Conservation (phyloP, 352 stramenopile genomes). For the Pythium rishiriense region DNA sequence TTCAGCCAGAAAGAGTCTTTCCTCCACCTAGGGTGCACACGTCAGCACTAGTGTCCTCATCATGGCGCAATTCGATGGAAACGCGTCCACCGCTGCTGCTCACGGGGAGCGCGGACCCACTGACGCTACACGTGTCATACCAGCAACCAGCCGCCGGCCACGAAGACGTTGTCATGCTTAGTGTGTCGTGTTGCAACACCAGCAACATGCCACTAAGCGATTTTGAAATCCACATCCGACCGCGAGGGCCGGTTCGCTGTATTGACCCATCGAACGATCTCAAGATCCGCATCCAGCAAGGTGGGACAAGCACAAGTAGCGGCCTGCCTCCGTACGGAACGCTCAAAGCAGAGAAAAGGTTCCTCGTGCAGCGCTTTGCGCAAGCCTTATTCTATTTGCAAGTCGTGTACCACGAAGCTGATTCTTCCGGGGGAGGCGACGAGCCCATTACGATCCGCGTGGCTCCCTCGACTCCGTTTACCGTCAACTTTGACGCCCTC, state of each 20-base stretch:
- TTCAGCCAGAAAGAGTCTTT: constrained; percentile 19
- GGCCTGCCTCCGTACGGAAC: constrained; percentile 55
- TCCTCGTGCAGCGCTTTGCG: constrained; percentile 63
- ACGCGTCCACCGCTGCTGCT: constrained; percentile 25
- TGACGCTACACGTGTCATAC: constrained; percentile 59
- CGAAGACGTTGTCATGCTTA: constrained; percentile 52
- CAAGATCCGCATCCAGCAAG: constrained; percentile 49
- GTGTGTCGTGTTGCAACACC: constrained; percentile 65
- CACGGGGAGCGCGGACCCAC: constrained; percentile 61
- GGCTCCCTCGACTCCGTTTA: constrained; percentile 24
- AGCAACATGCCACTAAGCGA: constrained; percentile 59
- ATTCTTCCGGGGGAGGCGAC: constrained; percentile 10
- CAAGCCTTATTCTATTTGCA: constrained; percentile 58
- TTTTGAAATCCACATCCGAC: constrained; percentile 64
- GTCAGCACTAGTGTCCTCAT: background rate
- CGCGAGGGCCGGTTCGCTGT: constrained; percentile 44
- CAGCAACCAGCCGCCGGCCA: constrained; percentile 42
- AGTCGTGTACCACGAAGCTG: constrained; percentile 50
- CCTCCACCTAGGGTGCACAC: background rate
- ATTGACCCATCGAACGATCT: constrained; percentile 60
- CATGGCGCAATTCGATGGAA: background rate
- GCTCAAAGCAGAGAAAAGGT: constrained; percentile 67
- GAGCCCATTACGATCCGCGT: constrained; percentile 31
- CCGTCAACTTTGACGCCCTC: constrained; percentile 19
- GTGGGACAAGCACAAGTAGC: constrained; percentile 33